A percentile compares a stretch with the other conserved stretches of the same genome.
Evolutionary conservation across 768 basidiomycete species (phyloP).

Genomic region (Leucosporidium scottii): DNA sequence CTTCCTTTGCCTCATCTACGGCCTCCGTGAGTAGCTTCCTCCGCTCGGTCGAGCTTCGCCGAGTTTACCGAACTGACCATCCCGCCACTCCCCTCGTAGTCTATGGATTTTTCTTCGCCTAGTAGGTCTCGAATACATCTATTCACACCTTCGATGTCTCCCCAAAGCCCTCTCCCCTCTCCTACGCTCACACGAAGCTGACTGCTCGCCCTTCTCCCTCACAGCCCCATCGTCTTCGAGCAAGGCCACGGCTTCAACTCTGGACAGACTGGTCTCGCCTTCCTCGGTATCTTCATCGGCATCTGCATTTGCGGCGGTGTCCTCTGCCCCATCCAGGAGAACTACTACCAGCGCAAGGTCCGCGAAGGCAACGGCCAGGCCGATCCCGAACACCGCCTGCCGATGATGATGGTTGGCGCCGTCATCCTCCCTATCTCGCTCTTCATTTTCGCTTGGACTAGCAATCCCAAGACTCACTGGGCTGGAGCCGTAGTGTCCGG

Average conservation of each 20-base stretch:
- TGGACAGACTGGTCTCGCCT: not conserved
- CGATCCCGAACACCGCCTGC: slow-evolving; percentile 35
- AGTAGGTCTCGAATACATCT: no score
- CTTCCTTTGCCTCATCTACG: slow-evolving; percentile 38
- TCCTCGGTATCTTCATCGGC: slow-evolving; percentile 11
- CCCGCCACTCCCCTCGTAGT: not conserved
- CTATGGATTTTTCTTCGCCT: slow-evolving; percentile 12
- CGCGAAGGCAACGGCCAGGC: slow-evolving; percentile 11
- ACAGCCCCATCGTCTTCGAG: not conserved
- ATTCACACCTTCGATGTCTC: no score
- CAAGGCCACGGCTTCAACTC: not conserved
- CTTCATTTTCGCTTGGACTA: slow-evolving; percentile 43
- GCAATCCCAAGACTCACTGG: slow-evolving; percentile 38
- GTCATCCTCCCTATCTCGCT: slow-evolving; percentile 40
- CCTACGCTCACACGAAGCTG: no score
- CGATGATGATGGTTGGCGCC: slow-evolving; percentile 38
- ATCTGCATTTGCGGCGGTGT: slow-evolving; percentile 34
- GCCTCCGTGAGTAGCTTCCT: slow-evolving; percentile 7
- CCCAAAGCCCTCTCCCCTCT: not conserved
- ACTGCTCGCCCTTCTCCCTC: not conserved
- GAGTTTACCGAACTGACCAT: no score
- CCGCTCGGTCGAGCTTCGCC: no score
- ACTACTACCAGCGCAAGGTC: slow-evolving; percentile 29
- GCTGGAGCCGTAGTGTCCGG: slow-evolving; percentile 32
- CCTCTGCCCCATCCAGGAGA: slow-evolving; percentile 36